phyloP scores from a whole-genome alignment of 2,329 filamentous ascomycete species.

The Trichoderma sp. region DNA sequence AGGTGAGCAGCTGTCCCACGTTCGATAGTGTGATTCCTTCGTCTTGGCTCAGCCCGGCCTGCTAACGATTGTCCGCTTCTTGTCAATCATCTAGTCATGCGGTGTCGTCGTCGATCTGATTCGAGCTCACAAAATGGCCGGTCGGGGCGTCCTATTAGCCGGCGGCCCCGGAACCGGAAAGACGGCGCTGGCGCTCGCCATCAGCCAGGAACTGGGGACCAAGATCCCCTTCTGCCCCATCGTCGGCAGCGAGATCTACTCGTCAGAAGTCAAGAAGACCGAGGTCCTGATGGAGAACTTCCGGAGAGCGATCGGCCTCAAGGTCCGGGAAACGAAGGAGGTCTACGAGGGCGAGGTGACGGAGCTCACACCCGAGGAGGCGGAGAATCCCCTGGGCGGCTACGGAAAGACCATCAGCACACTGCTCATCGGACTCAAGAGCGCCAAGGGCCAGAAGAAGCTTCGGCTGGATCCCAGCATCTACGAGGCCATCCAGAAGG shows the following conservation, averaged over 20 bases:
- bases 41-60: background rate
- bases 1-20: conserved; percentile 59
- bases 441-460: conserved; percentile 96
- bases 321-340: conserved; percentile 98
- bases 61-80: background rate
- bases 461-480: conserved; percentile 94
- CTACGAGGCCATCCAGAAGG: conserved; percentile 98
- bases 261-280: conserved; percentile 98
- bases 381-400: conserved; percentile 93
- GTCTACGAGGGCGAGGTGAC: conserved; percentile 99
- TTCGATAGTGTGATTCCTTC: background rate
- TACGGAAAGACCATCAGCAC: conserved; percentile 98
- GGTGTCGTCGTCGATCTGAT: conserved; percentile 96
- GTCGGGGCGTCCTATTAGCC: conserved; percentile 87
- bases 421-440: conserved; percentile 90
- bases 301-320: conserved; percentile 89
- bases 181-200: conserved; percentile 90
- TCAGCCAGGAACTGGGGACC: conserved; percentile 94
- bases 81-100: conserved; percentile 65
- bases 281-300: conserved; percentile 99
- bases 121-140: conserved; percentile 95
- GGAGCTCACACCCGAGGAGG: conserved; percentile 95
- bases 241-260: conserved; percentile 97
- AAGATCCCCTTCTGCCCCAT: conserved; percentile 99
- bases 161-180: conserved; percentile 96